These are phyloP conservation scores for Reticulascus tulasneorum DNA, from an alignment of 2,329 filamentous ascomycete species.

Conservation along the genomic window DNA sequence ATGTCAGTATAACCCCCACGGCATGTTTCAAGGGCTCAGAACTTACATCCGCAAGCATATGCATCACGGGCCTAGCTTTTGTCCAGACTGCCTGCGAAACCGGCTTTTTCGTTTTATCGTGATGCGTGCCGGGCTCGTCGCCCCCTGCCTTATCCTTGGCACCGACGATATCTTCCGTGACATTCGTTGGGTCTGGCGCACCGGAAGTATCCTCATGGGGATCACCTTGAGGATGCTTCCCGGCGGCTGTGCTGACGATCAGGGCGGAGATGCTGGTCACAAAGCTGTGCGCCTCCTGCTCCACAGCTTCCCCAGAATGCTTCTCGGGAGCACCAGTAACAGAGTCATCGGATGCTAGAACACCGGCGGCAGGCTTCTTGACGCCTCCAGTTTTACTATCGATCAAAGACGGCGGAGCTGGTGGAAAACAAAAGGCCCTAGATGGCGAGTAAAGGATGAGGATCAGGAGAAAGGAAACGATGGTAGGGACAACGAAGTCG, in stretches of 20 bases:
- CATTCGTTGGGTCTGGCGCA: slow-evolving; percentile 47
- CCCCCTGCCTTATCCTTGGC: slow-evolving; percentile 43
- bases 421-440: slow-evolving; percentile 66
- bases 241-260: slow-evolving; percentile 69
- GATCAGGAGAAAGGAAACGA: slow-evolving; percentile 56
- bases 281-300: slow-evolving; percentile 78
- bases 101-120: slow-evolving; percentile 76
- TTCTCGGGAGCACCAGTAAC: slow-evolving; percentile 80
- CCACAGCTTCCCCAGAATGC: slow-evolving; percentile 77
- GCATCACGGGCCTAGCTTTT: slow-evolving; percentile 71
- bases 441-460: slow-evolving; percentile 63
- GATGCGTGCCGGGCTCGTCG: slow-evolving; percentile 39
- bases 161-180: slow-evolving; percentile 32
- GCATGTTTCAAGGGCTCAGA: accelerated
- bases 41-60: slow-evolving; percentile 39
- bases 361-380: slow-evolving; percentile 72
- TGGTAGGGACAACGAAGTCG: slow-evolving; percentile 63
- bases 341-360: slow-evolving; percentile 71
- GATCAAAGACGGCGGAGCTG: slow-evolving; percentile 71
- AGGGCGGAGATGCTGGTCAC: slow-evolving; percentile 67
- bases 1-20: neutral
- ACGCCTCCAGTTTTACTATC: slow-evolving; percentile 66
- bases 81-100: slow-evolving; percentile 75
- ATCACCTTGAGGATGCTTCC: slow-evolving; percentile 69
- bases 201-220: slow-evolving; percentile 46